phyloP scores from a whole-genome alignment of 805 yeast genomes.

The Candida palmyrensis region DNA sequence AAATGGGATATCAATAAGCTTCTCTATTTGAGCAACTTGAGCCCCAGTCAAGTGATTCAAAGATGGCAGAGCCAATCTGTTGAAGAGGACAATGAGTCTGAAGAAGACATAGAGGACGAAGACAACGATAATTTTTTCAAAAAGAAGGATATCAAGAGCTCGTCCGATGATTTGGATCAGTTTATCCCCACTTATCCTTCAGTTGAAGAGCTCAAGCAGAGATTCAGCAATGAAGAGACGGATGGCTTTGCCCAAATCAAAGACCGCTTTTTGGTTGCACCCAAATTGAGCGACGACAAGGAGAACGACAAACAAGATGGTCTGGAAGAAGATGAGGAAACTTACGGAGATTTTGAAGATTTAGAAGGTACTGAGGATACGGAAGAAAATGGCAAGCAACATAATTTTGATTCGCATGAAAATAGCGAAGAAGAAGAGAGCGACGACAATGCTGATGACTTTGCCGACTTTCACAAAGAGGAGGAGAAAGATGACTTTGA shows the following conservation, averaged over 20 bases:
- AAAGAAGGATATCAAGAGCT: constrained; percentile 32
- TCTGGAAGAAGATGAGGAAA: constrained; percentile 42
- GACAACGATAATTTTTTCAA: constrained; percentile 51
- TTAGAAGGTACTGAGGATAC: constrained; percentile 31
- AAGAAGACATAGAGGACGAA: constrained; percentile 38
- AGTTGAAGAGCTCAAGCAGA: constrained; percentile 39
- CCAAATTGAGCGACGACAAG: constrained; percentile 34
- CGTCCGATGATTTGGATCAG: constrained; percentile 31
- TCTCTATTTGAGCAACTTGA: constrained; percentile 71
- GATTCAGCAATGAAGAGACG: constrained; percentile 42
- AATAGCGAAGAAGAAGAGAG: constrained; percentile 32
- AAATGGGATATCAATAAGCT: constrained; percentile 79
- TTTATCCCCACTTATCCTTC: constrained; percentile 32
- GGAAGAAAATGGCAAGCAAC: constrained; percentile 20
- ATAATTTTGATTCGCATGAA: too few relatives aligned
- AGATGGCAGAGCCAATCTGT: constrained; percentile 62
- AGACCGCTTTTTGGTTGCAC: constrained; percentile 50
- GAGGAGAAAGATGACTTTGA: constrained; percentile 38
- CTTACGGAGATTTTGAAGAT: constrained; percentile 56
- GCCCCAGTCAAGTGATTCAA: constrained; percentile 64
- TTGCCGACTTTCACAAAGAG: constrained; percentile 52
- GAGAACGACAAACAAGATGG: constrained; percentile 18
- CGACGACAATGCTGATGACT: constrained; percentile 39
- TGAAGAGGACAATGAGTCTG: constrained; percentile 35
- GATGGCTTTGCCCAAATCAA: constrained; percentile 38